Evolutionary conservation across 176 grass and related monocot species (phyloP).

Genomic region (Phoenix dactylifera): DNA sequence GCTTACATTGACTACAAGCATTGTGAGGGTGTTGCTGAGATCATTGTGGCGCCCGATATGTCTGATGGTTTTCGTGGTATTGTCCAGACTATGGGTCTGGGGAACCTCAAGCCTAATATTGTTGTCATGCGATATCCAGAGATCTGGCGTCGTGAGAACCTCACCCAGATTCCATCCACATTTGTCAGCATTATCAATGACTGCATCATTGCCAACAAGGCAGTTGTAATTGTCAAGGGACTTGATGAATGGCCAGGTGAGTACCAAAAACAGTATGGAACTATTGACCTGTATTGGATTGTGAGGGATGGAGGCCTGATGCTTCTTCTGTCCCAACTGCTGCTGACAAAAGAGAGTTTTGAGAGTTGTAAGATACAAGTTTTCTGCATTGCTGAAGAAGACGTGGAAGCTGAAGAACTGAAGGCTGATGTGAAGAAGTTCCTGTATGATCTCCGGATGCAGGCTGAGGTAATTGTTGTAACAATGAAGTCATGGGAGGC

Average conservation of each 20-base stretch:
- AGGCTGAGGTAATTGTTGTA: conserved; percentile 87
- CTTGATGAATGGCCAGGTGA: conserved; percentile 98
- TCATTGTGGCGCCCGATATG: conserved; percentile 87
- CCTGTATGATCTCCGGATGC: conserved; percentile 95
- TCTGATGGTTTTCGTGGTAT: conserved; percentile 81
- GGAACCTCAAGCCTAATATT: conserved; percentile 97
- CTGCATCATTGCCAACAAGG: conserved; percentile 98
- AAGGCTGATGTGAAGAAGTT: conserved; percentile 96
- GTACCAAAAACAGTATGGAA: conserved; percentile 85
- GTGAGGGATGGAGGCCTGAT: conserved; percentile 94
- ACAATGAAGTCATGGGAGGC: conserved; percentile 83
- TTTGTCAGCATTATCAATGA: conserved; percentile 97
- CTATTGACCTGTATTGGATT: conserved; percentile 97
- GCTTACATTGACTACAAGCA: conserved; percentile 93
- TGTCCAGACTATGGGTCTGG: conserved; percentile 94
- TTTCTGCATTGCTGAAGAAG: conserved; percentile 96
- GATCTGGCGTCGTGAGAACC: conserved; percentile 90
- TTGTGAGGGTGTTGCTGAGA: conserved; percentile 92
- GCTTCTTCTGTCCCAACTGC: conserved; percentile 89
- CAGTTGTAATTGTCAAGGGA: conserved; percentile 91
- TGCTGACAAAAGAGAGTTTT: conserved; percentile 89
- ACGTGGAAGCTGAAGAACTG: conserved; percentile 83
- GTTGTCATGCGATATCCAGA: conserved; percentile 93
- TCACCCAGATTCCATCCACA: conserved; percentile 83
- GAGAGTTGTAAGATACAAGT: conserved; percentile 98